These are phyloP conservation scores for Curvularia eragrostidis DNA, from an alignment of 2,329 filamentous ascomycete genomes.

Conservation along the genomic window DNA sequence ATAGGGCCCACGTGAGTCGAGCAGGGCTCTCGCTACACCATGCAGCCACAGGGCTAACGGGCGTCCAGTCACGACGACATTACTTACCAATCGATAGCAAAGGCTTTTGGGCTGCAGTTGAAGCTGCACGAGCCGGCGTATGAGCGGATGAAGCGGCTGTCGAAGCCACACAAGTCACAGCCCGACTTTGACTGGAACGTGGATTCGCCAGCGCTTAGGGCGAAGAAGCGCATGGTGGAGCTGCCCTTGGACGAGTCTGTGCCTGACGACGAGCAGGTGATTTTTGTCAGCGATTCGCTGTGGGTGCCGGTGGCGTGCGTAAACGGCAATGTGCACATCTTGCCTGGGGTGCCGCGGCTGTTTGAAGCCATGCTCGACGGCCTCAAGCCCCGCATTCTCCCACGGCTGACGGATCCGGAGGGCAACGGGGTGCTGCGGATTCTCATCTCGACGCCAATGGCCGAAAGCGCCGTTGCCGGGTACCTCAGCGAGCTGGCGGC, in stretches of 20 bases:
- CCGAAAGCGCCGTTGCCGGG: conserved; percentile 83
- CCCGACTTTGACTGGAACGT: conserved; percentile 83
- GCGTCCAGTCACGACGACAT: conserved; percentile 87
- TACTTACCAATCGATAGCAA: conserved; percentile 92
- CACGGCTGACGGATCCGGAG: conserved; percentile 78
- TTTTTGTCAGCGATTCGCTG: conserved; percentile 80
- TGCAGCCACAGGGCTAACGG: conserved; percentile 24
- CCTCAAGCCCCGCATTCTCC: conserved; percentile 72
- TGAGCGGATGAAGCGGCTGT: conserved; percentile 81
- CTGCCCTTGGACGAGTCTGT: conserved; percentile 76
- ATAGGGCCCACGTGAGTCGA: conserved; percentile 86
- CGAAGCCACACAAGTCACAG: conserved; percentile 74
- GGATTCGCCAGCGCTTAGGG: conserved; percentile 77
- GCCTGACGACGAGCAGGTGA: conserved; percentile 71
- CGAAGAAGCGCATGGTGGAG: conserved; percentile 89
- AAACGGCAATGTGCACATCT: conserved; percentile 91
- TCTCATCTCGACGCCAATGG: conserved; percentile 83
- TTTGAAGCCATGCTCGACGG: conserved; percentile 82
- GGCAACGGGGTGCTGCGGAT: conserved; percentile 81
- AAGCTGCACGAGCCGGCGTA: conserved; percentile 79
- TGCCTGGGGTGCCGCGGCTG: conserved; percentile 85
- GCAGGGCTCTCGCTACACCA: conserved; percentile 15
- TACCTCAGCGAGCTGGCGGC: conserved; percentile 82
- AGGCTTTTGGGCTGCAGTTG: conserved; percentile 80
- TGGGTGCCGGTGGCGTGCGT: conserved; percentile 91